Evolutionary conservation across 2,329 filamentous ascomycete species (phyloP).

Genomic region (Pseudocercospora crystallina): DNA sequence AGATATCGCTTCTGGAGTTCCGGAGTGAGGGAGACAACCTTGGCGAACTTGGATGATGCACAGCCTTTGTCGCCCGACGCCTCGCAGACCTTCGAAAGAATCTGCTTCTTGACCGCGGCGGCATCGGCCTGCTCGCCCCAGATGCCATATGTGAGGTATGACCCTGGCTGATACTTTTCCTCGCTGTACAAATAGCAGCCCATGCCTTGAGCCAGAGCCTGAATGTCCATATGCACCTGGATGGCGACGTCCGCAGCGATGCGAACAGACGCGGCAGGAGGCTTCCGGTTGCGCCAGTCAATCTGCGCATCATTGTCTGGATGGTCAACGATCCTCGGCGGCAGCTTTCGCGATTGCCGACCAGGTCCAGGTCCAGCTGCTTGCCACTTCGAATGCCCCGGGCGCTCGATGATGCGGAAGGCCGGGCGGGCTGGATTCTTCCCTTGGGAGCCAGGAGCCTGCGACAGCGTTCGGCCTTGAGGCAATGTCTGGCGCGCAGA

Average conservation of each 20-base stretch:
- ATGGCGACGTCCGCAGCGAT: constrained; percentile 25
- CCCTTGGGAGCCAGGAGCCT: too few relatives aligned
- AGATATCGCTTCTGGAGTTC: constrained; percentile 21
- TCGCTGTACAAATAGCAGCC: constrained; percentile 25
- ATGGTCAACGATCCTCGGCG: constrained; percentile 4
- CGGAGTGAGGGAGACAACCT: constrained; percentile 25
- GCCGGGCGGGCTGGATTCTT: neutral
- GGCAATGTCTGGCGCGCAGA: too few relatives aligned
- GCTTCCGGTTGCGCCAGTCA: constrained; percentile 20
- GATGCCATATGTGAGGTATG: constrained; percentile 22
- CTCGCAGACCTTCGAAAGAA: constrained; percentile 16
- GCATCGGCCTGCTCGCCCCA: constrained; percentile 28
- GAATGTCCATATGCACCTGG: constrained; percentile 5
- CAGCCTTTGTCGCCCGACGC: neutral
- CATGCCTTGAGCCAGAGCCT: constrained; percentile 20
- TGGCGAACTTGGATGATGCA: constrained; percentile 18
- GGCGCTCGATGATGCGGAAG: neutral
- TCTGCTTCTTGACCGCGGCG: constrained; percentile 13
- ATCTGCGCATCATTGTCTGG: constrained; percentile 20
- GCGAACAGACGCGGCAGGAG: constrained; percentile 13
- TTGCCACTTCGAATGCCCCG: constrained; percentile 2
- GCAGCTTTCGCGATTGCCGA: neutral
- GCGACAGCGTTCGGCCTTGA: too few relatives aligned
- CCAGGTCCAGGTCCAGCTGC: neutral
- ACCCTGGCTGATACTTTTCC: constrained; percentile 6